phyloP scores from a whole-genome alignment of 2,329 filamentous ascomycete genomes.

The Trichoderma aggressivum region DNA sequence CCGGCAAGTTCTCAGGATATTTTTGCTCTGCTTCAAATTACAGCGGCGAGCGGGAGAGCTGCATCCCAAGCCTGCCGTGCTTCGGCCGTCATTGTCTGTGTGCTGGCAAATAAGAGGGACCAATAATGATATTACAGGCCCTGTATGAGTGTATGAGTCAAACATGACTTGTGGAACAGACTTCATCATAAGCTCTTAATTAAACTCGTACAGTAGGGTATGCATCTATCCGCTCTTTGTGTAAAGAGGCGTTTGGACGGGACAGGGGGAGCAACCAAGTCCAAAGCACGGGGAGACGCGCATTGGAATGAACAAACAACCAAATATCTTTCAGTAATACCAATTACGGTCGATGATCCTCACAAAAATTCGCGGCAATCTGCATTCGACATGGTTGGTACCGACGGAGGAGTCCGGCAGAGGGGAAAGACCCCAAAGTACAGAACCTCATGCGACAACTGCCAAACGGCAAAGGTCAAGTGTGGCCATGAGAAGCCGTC shows the following conservation, averaged over 20 bases:
- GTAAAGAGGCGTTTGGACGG: neutral
- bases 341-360: neutral
- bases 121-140: neutral
- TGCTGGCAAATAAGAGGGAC: neutral
- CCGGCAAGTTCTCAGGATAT: neutral
- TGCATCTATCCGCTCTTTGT: neutral
- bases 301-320: neutral
- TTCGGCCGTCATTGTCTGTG: neutral
- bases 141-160: neutral
- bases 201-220: neutral
- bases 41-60: neutral
- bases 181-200: neutral
- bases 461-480: slow-evolving; percentile 13
- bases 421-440: slow-evolving; percentile 1
- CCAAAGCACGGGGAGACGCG: neutral
- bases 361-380: neutral
- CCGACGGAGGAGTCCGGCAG: neutral
- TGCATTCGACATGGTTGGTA: slow-evolving; percentile 3
- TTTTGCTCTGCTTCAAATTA: neutral
- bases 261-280: neutral
- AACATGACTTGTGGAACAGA: neutral
- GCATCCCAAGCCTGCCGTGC: neutral
- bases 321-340: neutral
- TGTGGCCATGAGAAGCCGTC: slow-evolving; percentile 16
- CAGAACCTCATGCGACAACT: slow-evolving; percentile 16